phyloP scores from a whole-genome alignment of 2,329 filamentous ascomycete genomes.

The Aspergillus candidus region DNA sequence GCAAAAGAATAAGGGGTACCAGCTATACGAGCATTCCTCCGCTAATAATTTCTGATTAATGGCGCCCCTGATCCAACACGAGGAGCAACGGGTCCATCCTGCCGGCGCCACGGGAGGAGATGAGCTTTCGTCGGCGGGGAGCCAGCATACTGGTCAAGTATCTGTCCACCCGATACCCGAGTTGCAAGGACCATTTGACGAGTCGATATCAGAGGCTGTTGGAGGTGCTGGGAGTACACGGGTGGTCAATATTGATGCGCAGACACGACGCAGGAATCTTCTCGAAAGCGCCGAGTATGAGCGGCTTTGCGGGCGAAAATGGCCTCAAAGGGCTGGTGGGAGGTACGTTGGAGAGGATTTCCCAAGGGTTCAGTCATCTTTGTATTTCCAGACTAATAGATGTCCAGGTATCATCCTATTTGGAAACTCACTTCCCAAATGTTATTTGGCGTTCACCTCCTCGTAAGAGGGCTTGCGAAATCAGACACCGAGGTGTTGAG shows the following conservation, averaged over 20 bases:
- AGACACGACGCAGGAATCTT: slow-evolving; percentile 56
- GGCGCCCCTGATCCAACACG: background rate
- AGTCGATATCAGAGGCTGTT: slow-evolving; percentile 38
- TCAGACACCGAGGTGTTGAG: slow-evolving; percentile 80
- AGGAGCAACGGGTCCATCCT: slow-evolving; percentile 3
- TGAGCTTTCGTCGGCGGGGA: slow-evolving; percentile 1
- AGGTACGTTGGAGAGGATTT: slow-evolving; percentile 16
- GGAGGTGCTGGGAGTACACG: slow-evolving; percentile 19
- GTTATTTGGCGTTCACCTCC: slow-evolving; percentile 82
- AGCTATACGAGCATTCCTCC: background rate
- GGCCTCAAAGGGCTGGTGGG: slow-evolving; percentile 70
- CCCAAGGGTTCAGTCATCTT: background rate
- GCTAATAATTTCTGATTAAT: background rate
- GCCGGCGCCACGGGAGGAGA: slow-evolving; percentile 2
- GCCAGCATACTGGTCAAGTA: slow-evolving; percentile 11
- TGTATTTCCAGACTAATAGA: too few species aligned
- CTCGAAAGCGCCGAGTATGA: slow-evolving; percentile 64
- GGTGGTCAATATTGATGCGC: slow-evolving; percentile 33
- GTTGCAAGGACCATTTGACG: slow-evolving; percentile 41
- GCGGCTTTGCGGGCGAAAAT: slow-evolving; percentile 64
- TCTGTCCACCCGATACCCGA: slow-evolving; percentile 38
- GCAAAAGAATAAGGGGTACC: background rate
- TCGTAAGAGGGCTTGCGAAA: slow-evolving; percentile 79
- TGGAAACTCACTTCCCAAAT: slow-evolving; percentile 89
- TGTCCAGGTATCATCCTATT: slow-evolving; percentile 67